A percentile compares a stretch with the other conserved stretches of the same genome.
Evolutionary conservation across 2,329 filamentous ascomycete genomes (phyloP).

Genomic region (Ophiocordyceps robertsii): DNA sequence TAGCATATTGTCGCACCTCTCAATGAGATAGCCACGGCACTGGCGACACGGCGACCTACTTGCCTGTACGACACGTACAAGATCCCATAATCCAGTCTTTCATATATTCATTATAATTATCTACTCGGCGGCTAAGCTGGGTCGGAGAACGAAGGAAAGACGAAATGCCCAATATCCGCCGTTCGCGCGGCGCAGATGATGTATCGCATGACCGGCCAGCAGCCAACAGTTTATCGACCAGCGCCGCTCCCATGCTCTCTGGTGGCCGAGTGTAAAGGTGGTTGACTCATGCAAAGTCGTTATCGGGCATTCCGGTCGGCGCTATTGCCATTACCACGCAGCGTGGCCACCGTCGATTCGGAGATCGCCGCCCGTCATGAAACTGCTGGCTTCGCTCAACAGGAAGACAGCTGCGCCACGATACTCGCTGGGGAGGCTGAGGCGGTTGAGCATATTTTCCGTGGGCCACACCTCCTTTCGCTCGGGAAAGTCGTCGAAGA

Average conservation of each 20-base stretch:
- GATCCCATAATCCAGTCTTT: neutral
- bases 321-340: conserved; percentile 31
- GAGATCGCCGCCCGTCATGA: conserved; percentile 63
- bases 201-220: neutral
- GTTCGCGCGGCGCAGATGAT: neutral
- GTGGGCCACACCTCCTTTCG: conserved; percentile 55
- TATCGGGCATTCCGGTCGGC: neutral
- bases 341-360: conserved; percentile 59
- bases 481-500: conserved; percentile 67
- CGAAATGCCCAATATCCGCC: neutral
- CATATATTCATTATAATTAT: neutral
- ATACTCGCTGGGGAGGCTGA: conserved; percentile 57
- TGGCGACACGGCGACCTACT: too few species aligned
- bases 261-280: neutral
- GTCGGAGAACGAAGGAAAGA: neutral
- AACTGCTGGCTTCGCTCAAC: conserved; percentile 55
- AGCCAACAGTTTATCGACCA: neutral
- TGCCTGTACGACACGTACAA: neutral
- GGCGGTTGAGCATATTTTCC: conserved; percentile 70
- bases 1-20: conserved; percentile 25
- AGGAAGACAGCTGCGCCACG: conserved; percentile 61
- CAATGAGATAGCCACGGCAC: conserved; percentile 3
- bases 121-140: neutral
- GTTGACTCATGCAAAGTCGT: neutral
- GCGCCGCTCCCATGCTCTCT: neutral